Base-by-base conservation (phyloP, 805 yeast species). In the Metschnikowia peoriensis region DNA sequence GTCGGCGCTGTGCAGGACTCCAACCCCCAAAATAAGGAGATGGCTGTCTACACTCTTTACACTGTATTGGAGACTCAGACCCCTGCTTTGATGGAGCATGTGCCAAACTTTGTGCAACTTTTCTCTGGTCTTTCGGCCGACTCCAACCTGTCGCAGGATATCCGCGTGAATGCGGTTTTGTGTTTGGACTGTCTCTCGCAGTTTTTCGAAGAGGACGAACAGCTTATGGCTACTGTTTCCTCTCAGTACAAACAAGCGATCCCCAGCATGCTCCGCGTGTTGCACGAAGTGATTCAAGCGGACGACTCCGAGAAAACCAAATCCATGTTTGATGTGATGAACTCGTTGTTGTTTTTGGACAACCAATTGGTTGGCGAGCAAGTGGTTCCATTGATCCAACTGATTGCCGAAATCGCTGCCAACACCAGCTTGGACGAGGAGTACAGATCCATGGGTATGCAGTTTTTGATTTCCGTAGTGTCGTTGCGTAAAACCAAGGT, bases 401-500 rank as follows among this genome's bases (percentile, higher is more conserved):
- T 89, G 63, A 82, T 91, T 80, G 72, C 86, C 61, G 89, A 89
- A 69, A 83, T 92, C 55, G 83, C 96, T 38, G 67, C 82, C 49
- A 84, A 87, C 70, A 73, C 77, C 47, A 56, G 76, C 41, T 69
- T 87, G 50, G 96, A 89, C 59, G 90, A 87, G 61, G 97, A 92
- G 64, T 80, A 80, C 69, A 84, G 97, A 73, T 81, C 81, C 53
- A 88, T 85, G 66, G 93, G 96, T 38, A 78, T 94, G 62, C 92
- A 87, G 66, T 91, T 91, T 64, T 80, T 94, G 58, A 85, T 86
- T 53, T 83, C 93, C 48, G 85, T 88, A 54, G 85, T 88, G 41
- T 79, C 89, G 28, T 85, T 83, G 77, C 87, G 94, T 76, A 89
- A 88, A 70, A 80, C 88, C 52, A 91, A 89, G 76, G 78, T 94